Evolutionary conservation across 371 early-diverging fungal species (phyloP).

Genomic region (Mortierella sp.): DNA sequence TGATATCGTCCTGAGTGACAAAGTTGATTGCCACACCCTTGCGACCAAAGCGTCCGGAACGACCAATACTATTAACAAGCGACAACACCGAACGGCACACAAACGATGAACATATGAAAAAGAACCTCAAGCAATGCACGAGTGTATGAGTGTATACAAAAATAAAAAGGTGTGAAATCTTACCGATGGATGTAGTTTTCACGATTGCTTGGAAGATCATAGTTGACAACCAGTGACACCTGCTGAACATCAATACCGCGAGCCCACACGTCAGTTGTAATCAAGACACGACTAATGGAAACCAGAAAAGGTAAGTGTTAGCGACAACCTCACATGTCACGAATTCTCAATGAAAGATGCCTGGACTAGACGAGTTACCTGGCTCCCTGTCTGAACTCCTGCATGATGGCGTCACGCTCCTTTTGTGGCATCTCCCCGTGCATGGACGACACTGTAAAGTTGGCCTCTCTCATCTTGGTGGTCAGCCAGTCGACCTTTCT

Average conservation of each 20-base stretch:
- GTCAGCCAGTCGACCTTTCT: constrained; percentile 99
- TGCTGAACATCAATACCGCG: constrained; percentile 99
- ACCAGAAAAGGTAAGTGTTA: not conserved
- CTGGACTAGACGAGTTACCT: constrained; percentile 55
- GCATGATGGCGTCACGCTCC: constrained; percentile 93
- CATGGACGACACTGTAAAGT: constrained; percentile 98
- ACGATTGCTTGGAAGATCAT: constrained; percentile 95
- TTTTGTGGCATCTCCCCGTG: constrained; percentile 98
- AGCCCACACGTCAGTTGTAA: constrained; percentile 96
- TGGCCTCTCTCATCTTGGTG: constrained; percentile 91
- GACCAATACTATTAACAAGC: constrained; percentile 81
- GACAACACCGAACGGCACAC: not conserved
- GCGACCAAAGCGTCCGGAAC: constrained; percentile 98
- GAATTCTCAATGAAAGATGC: not conserved
- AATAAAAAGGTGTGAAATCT: not conserved
- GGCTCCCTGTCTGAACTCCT: constrained; percentile 90
- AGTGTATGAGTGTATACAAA: no score
- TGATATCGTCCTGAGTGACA: constrained; percentile 91
- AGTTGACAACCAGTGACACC: constrained; percentile 96
- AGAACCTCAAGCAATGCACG: not conserved
- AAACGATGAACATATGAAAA: not conserved
- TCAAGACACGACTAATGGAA: constrained; percentile 84
- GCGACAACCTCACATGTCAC: no score
- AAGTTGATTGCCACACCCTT: constrained; percentile 99
- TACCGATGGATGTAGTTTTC: constrained; percentile 95